phyloP scores from a whole-genome alignment of 441 rosid species.

The Croton setiger region DNA sequence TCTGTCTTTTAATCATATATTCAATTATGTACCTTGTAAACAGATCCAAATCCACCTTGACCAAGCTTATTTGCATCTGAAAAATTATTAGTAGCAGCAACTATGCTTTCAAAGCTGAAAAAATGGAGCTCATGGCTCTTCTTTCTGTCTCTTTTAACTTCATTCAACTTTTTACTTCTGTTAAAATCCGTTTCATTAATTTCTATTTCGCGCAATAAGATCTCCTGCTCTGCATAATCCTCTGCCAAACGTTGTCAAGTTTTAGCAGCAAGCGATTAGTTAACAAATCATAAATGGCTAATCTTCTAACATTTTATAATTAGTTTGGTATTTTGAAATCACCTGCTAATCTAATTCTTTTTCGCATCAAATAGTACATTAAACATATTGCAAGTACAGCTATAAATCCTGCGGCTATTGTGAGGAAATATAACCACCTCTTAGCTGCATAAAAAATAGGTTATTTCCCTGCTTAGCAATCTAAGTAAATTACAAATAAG shows the following conservation, averaged over 20 bases:
- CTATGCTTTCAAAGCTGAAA: slow-evolving; percentile 22
- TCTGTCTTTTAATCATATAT: neutral
- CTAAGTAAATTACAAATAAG: too few relatives aligned
- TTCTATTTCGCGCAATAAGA: neutral
- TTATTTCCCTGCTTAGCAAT: neutral
- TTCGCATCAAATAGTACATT: neutral
- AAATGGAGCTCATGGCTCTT: slow-evolving; percentile 10
- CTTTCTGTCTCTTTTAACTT: neutral
- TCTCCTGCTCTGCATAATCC: slow-evolving; percentile 9
- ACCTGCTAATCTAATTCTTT: slow-evolving; percentile 4
- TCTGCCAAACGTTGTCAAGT: neutral
- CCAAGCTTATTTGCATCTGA: slow-evolving; percentile 22
- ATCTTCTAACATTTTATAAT: neutral
- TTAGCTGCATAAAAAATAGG: slow-evolving; percentile 13
- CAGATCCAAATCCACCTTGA: slow-evolving; percentile 26
- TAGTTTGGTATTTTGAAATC: neutral
- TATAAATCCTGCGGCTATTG: neutral
- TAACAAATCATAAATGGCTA: neutral
- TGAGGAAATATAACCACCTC: neutral
- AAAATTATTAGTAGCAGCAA: slow-evolving; percentile 22
- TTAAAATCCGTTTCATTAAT: neutral
- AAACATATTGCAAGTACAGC: neutral
- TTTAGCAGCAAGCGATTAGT: neutral
- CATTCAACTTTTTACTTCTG: neutral
- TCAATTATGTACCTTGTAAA: slow-evolving; percentile 21